These are phyloP conservation scores for Pseudozyma thailandica DNA, from an alignment of 1,284 basidiomycete genomes.

Conservation along the genomic window DNA sequence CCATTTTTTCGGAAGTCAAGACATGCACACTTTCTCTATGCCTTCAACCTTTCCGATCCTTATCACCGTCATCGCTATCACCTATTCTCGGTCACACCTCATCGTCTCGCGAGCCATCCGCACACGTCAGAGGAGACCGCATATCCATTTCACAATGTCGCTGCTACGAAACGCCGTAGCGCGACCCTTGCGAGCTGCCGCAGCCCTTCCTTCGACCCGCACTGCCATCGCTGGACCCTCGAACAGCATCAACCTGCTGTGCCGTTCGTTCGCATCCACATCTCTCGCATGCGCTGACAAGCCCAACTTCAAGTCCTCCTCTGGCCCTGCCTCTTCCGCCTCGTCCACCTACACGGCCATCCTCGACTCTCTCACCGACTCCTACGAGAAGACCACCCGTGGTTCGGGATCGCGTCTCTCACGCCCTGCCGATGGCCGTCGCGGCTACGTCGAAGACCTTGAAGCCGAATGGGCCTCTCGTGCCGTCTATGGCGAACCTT, in stretches of 20 bases:
- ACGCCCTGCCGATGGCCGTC: constrained; percentile 29
- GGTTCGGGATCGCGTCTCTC: constrained; percentile 12
- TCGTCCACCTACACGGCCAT: constrained; percentile 40
- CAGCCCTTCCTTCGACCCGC: background rate
- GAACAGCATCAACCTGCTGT: constrained; percentile 24
- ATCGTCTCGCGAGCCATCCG: too few species aligned
- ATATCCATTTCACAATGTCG: constrained; percentile 12
- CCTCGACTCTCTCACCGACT: constrained; percentile 34
- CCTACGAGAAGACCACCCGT: constrained; percentile 24
- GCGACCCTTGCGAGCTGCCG: constrained; percentile 16
- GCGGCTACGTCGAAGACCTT: constrained; percentile 38
- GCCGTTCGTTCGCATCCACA: constrained; percentile 40
- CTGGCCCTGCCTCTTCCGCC: constrained; percentile 7
- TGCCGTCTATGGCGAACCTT: constrained; percentile 34
- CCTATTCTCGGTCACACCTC: too few species aligned
- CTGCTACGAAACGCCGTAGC: constrained; percentile 19
- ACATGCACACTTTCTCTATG: background rate
- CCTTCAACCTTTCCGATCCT: constrained; percentile 3
- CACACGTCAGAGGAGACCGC: background rate
- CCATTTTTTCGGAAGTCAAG: constrained; percentile 10
- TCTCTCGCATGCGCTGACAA: constrained; percentile 19
- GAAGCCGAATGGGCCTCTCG: constrained; percentile 38
- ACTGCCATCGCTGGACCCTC: constrained; percentile 11
- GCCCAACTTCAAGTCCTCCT: constrained; percentile 2
- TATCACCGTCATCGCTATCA: background rate